phyloP scores from a whole-genome alignment of 805 yeast species.

The Candida patagonica region DNA sequence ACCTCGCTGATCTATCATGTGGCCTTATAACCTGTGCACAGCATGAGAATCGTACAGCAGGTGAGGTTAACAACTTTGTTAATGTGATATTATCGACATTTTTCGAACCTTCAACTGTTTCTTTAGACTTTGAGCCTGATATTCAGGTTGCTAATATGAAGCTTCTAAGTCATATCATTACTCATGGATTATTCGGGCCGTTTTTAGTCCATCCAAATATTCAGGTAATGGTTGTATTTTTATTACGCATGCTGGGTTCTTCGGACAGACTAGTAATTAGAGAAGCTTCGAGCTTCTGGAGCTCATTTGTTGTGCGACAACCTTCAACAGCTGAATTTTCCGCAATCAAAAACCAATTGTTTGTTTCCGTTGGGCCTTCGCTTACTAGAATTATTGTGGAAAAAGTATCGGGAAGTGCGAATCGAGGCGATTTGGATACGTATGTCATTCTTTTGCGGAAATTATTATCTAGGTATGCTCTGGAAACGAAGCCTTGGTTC shows the following conservation, averaged over 20 bases:
- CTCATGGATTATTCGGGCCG: constrained; percentile 8
- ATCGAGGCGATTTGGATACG: constrained; percentile 36
- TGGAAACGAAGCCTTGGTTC: constrained; percentile 16
- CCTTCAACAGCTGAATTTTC: neutral
- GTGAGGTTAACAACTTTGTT: constrained; percentile 3
- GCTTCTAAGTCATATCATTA: constrained; percentile 20
- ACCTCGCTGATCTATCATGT: constrained; percentile 23
- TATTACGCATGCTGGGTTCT: constrained; percentile 34
- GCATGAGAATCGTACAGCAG: neutral
- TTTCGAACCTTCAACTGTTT: constrained; percentile 9
- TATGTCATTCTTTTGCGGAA: constrained; percentile 32
- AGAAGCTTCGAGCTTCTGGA: constrained; percentile 50
- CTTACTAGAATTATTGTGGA: constrained; percentile 31
- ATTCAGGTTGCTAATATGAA: constrained; percentile 22
- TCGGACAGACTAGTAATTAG: constrained; percentile 50
- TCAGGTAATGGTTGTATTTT: constrained; percentile 26
- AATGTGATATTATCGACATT: constrained; percentile 11
- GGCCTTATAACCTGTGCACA: constrained; percentile 18
- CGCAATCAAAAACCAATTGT: constrained; percentile 8
- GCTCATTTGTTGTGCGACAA: constrained; percentile 27
- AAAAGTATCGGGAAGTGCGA: constrained; percentile 32
- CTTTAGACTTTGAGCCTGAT: constrained; percentile 20
- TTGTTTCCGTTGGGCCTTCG: constrained; percentile 26
- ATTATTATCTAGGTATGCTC: constrained; percentile 12
- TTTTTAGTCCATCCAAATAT: constrained; percentile 15